Conservation (phyloP, 495 filamentous ascomycete species). For the Physcia stellaris region DNA sequence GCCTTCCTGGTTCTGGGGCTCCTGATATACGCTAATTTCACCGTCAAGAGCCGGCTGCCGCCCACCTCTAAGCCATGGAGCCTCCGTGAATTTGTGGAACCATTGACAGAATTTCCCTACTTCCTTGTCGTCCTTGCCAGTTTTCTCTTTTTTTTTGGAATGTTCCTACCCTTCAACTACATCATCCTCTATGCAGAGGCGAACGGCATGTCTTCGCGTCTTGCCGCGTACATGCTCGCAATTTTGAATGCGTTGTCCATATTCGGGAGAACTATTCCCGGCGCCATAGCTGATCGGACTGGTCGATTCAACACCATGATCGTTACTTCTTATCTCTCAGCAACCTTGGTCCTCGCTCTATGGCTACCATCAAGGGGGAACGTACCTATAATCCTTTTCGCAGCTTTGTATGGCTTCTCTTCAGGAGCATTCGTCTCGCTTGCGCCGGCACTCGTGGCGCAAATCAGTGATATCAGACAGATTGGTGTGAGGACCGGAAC, state of each 20-base stretch:
- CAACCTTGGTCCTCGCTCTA: slow-evolving; percentile 51
- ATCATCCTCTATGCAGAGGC: slow-evolving; percentile 43
- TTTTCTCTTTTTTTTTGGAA: slow-evolving; percentile 57
- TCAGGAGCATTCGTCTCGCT: slow-evolving; percentile 61
- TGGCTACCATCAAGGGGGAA: slow-evolving; percentile 52
- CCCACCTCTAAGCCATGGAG: slow-evolving; percentile 39
- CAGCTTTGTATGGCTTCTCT: slow-evolving; percentile 55
- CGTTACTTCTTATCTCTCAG: slow-evolving; percentile 41
- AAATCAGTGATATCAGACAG: slow-evolving; percentile 58
- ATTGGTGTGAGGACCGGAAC: slow-evolving; percentile 63
- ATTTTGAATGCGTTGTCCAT: slow-evolving; percentile 53
- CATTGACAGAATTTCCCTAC: slow-evolving; percentile 46
- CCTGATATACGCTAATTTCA: slow-evolving; percentile 46
- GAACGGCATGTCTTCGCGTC: slow-evolving; percentile 41
- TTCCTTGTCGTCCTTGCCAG: slow-evolving; percentile 30
- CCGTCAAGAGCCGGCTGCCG: slow-evolving; percentile 49
- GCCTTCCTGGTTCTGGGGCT: slow-evolving; percentile 58
- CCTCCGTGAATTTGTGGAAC: slow-evolving; percentile 40
- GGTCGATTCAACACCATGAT: slow-evolving; percentile 67
- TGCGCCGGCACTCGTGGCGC: slow-evolving; percentile 46
- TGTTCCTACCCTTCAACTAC: slow-evolving; percentile 64
- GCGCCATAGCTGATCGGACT: slow-evolving; percentile 55
- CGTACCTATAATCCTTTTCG: slow-evolving; percentile 50
- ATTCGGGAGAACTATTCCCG: slow-evolving; percentile 60
- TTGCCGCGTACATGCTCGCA: slow-evolving; percentile 53